These are phyloP conservation scores for Coemansia guatemalensis DNA, from an alignment of 192 early-diverging fungal species.

Conservation along the genomic window DNA sequence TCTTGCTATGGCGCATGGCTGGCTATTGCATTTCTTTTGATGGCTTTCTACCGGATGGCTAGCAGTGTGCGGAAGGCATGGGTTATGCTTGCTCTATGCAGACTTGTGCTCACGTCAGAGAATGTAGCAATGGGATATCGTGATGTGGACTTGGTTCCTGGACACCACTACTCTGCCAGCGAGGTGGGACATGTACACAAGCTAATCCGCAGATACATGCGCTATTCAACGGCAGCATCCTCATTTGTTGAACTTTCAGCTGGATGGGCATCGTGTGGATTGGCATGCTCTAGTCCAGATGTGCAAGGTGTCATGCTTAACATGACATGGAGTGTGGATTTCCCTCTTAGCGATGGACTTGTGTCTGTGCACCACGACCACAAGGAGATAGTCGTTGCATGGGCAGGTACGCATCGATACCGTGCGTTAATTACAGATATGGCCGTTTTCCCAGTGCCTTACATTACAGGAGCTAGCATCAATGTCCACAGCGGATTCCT, in stretches of 20 bases:
- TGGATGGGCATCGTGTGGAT: constrained; percentile 41
- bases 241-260: constrained; percentile 39
- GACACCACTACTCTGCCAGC: constrained; percentile 26
- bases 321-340: constrained; percentile 41
- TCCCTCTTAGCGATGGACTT: constrained; percentile 43
- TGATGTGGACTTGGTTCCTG: constrained; percentile 27
- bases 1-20: too few species aligned
- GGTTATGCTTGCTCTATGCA: not conserved
- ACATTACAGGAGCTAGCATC: constrained; percentile 25
- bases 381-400: constrained; percentile 42
- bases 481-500: constrained; percentile 41
- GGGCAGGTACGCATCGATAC: constrained; percentile 50
- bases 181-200: constrained; percentile 25
- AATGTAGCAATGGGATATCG: constrained; percentile 16
- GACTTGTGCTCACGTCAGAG: not conserved
- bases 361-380: constrained; percentile 27
- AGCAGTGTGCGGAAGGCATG: too few species aligned
- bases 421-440: constrained; percentile 40
- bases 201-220: constrained; percentile 47
- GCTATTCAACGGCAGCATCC: constrained; percentile 46
- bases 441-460: constrained; percentile 35
- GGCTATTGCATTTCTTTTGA: too few species aligned
- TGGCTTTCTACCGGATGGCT: too few species aligned
- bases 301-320: constrained; percentile 42
- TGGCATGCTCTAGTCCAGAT: constrained; percentile 42